A percentile compares a stretch with the other conserved stretches of the same genome.
Conservation (phyloP, 2,329 filamentous ascomycete species). For the Aspergillus intermedius region DNA sequence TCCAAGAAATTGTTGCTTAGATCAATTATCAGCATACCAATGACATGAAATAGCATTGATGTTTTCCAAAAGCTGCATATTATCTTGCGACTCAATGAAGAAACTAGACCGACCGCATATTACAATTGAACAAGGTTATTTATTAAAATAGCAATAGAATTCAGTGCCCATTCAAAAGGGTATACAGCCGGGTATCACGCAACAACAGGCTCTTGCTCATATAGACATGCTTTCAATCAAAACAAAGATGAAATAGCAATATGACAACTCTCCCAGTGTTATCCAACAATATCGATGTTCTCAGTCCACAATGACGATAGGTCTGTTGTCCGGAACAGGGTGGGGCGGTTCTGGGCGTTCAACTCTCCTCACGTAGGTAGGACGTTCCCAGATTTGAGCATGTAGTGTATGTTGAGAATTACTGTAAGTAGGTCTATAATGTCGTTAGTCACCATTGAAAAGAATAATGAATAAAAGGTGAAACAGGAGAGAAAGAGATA, state of each 20-base stretch:
- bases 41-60: conserved; percentile 1
- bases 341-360: conserved; percentile 14
- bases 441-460: background rate
- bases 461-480: background rate
- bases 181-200: conserved; percentile 19
- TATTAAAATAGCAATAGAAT: too few species aligned
- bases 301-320: conserved; percentile 25
- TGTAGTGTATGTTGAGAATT: conserved; percentile 10
- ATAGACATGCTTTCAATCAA: conserved; percentile 4
- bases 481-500: background rate
- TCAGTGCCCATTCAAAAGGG: conserved; percentile 4
- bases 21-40: background rate
- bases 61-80: background rate
- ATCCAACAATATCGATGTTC: background rate
- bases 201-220: background rate
- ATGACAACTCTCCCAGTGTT: background rate
- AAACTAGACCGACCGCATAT: background rate
- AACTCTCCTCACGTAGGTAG: conserved; percentile 18
- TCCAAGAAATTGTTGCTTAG: background rate
- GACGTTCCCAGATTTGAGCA: conserved; percentile 16
- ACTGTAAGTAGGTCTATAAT: background rate
- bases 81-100: conserved; percentile 1
- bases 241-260: background rate
- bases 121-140: too few species aligned
- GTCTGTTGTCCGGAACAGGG: conserved; percentile 15